phyloP scores from a whole-genome alignment of 768 basidiomycete genomes.

The Agaricus sinodeliciosus region DNA sequence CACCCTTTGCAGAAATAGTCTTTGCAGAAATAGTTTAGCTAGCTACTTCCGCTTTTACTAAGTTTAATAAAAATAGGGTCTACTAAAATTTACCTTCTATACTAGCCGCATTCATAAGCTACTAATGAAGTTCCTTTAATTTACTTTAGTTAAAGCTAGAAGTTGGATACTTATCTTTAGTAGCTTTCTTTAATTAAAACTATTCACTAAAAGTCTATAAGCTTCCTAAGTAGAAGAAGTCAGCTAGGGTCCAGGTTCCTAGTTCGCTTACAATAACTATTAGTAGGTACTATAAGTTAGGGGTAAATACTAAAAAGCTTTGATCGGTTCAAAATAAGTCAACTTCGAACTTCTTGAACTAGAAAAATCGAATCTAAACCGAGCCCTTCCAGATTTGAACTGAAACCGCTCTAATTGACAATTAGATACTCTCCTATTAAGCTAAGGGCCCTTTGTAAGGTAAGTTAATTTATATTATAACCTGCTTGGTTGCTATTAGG shows the following conservation, averaged over 20 bases:
- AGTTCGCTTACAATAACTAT: too few relatives aligned
- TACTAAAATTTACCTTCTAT: too few relatives aligned
- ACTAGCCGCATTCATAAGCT: not conserved
- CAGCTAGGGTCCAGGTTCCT: too few relatives aligned
- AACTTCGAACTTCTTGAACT: not conserved
- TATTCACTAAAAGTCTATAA: too few relatives aligned
- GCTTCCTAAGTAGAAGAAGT: too few relatives aligned
- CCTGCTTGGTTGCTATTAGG: not conserved
- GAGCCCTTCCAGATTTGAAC: slow-evolving; percentile 10
- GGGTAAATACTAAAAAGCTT: not conserved
- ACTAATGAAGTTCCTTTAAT: not conserved
- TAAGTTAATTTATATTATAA: not conserved
- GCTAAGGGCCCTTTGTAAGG: slow-evolving; percentile 6
- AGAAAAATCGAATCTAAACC: not conserved
- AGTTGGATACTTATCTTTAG: too few relatives aligned
- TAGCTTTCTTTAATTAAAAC: too few relatives aligned
- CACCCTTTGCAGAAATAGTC: too few relatives aligned
- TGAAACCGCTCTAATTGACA: slow-evolving; percentile 10
- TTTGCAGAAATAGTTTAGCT: too few relatives aligned
- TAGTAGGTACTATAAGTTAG: not conserved
- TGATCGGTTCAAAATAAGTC: not conserved
- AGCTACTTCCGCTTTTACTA: too few relatives aligned
- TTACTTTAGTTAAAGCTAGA: too few relatives aligned
- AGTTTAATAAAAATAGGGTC: too few relatives aligned
- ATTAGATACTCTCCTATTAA: slow-evolving; percentile 11